These are phyloP conservation scores for Fusarium nurragi DNA, from an alignment of 2,329 filamentous ascomycete species.

Conservation along the genomic window DNA sequence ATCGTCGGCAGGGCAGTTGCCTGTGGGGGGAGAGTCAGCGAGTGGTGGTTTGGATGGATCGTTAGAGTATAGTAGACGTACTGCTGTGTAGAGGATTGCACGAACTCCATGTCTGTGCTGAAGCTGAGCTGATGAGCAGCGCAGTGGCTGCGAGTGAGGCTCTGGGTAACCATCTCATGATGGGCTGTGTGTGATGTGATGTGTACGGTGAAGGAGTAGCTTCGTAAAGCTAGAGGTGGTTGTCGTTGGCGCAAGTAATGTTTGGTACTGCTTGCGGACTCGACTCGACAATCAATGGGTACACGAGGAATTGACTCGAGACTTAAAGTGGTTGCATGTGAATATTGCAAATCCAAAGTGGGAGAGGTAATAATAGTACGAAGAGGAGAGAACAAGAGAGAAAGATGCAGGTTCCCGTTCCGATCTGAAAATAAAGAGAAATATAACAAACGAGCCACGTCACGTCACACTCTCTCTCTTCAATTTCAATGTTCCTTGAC, in stretches of 20 bases:
- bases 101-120: conserved; percentile 53
- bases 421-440: neutral
- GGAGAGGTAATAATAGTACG: neutral
- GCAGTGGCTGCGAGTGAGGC: conserved; percentile 35
- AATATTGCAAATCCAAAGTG: neutral
- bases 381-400: neutral
- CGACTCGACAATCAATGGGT: neutral
- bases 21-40: conserved; percentile 40
- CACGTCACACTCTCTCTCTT: conserved; percentile 24
- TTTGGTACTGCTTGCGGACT: neutral
- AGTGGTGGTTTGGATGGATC: neutral
- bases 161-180: conserved; percentile 40
- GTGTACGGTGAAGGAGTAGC: conserved; percentile 7
- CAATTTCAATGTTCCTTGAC: conserved; percentile 3
- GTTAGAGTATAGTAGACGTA: conserved; percentile 35
- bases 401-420: conserved; percentile 22
- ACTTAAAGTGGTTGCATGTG: conserved; percentile 13
- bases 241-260: neutral
- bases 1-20: conserved; percentile 76
- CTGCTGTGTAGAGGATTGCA: conserved; percentile 53
- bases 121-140: conserved; percentile 40
- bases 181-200: conserved; percentile 10
- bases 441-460: conserved; percentile 19
- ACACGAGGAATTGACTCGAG: conserved; percentile 4
- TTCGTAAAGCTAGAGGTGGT: neutral